Evolutionary conservation across 352 stramenopile species (phyloP).

Genomic region (Globisporangium polare): DNA sequence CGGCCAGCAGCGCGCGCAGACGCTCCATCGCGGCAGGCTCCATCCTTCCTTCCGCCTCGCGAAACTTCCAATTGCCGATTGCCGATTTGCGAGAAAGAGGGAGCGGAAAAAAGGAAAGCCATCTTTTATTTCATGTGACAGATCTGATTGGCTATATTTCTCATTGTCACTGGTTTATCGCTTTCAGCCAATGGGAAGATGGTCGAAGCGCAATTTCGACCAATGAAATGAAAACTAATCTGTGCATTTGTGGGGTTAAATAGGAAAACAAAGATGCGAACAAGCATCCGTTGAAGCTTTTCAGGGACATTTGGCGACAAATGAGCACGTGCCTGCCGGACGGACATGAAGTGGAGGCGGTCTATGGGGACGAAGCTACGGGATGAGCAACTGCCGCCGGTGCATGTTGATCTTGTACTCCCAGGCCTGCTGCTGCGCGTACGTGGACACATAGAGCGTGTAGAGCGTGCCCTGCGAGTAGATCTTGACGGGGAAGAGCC

Average conservation of each 20-base stretch:
- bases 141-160: not conserved
- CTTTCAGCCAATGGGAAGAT: slow-evolving; percentile 1
- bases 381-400: slow-evolving; percentile 68
- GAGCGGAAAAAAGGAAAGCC: not conserved
- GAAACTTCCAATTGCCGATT: not conserved
- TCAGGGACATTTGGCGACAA: not conserved
- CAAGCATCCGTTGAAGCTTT: not conserved
- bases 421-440: slow-evolving; percentile 75
- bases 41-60: slow-evolving; percentile 25
- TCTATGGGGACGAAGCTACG: slow-evolving; percentile 22
- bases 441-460: slow-evolving; percentile 71
- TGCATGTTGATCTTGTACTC: slow-evolving; percentile 79
- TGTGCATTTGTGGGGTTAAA: slow-evolving; percentile 12
- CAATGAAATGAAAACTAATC: not conserved
- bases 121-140: not conserved
- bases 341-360: too few relatives aligned
- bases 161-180: not conserved
- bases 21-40: slow-evolving; percentile 33
- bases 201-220: not conserved
- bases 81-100: too few relatives aligned
- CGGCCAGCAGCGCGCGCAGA: slow-evolving; percentile 37
- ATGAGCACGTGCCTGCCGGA: not conserved
- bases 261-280: slow-evolving; percentile 6
- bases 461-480: slow-evolving; percentile 69
- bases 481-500: slow-evolving; percentile 66